Percentiles rank a stretch among this genome's conserved stretches.
Evolutionary conservation across 2,329 filamentous ascomycete genomes (phyloP).

Genomic region (Scedosporium boydii): DNA sequence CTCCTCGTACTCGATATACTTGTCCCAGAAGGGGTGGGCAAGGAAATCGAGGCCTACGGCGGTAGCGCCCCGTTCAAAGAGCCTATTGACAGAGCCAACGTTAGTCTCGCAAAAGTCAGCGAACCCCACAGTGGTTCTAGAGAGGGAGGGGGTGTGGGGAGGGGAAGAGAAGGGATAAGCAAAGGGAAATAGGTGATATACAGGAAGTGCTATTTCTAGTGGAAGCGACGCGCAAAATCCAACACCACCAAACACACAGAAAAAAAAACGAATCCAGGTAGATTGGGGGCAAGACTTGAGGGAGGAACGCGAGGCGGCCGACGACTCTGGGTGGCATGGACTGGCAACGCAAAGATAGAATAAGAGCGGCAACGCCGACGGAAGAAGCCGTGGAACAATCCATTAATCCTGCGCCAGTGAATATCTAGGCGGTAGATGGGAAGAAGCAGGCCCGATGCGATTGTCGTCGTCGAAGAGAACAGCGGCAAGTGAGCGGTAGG

Average conservation of each 20-base stretch:
- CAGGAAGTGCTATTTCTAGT: constrained; percentile 34
- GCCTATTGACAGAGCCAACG: constrained; percentile 39
- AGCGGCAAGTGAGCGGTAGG: background rate
- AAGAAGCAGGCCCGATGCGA: background rate
- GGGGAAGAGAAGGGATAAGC: constrained; percentile 29
- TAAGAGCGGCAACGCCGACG: constrained; percentile 31
- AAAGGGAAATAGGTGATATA: constrained; percentile 43
- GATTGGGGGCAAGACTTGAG: constrained; percentile 5
- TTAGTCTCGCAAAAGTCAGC: background rate
- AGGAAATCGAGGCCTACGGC: constrained; percentile 88
- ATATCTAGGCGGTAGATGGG: background rate
- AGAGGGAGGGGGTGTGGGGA: constrained; percentile 24
- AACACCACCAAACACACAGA: constrained; percentile 16
- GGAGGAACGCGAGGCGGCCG: background rate
- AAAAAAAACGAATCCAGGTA: constrained; percentile 27
- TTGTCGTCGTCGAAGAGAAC: constrained; percentile 1
- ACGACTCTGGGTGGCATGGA: constrained; percentile 18
- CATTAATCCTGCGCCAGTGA: background rate
- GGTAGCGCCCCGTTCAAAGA: constrained; percentile 83
- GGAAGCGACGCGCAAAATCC: constrained; percentile 42
- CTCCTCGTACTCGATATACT: constrained; percentile 95
- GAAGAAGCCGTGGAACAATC: background rate
- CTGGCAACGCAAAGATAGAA: constrained; percentile 26
- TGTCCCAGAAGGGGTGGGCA: constrained; percentile 96
- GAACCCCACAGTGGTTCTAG: constrained; percentile 16